A percentile compares a stretch with the other conserved stretches of the same genome.
Conservation (phyloP, 2,329 filamentous ascomycete genomes). For the Trichoderma polysporum region DNA sequence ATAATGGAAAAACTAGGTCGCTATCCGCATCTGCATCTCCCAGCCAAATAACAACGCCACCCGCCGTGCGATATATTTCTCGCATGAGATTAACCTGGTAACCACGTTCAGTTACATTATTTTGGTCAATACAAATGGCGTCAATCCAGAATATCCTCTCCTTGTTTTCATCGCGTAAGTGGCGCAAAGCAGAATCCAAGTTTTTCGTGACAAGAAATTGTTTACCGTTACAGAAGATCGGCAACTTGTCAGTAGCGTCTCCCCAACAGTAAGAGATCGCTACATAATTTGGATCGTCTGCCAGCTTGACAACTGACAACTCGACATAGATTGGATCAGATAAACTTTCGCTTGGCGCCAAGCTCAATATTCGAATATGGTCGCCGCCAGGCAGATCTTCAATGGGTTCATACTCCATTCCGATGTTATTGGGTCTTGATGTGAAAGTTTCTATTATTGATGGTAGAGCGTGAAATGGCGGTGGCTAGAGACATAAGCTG, state of each 20-base stretch:
- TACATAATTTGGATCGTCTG: not conserved
- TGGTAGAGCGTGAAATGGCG: not conserved
- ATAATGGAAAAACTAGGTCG: conserved; percentile 9
- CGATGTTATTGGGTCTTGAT: not conserved
- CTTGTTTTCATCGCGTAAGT: not conserved
- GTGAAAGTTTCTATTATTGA: not conserved
- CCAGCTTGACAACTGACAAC: not conserved
- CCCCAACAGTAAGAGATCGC: conserved; percentile 16
- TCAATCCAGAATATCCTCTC: conserved; percentile 22
- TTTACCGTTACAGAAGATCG: not conserved
- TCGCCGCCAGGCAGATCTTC: conserved; percentile 19
- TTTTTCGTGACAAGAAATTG: conserved; percentile 9
- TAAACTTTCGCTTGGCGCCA: not conserved
- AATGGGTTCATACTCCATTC: conserved; percentile 23
- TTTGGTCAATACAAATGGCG: conserved; percentile 24
- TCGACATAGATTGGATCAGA: conserved; percentile 1
- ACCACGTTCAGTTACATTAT: not conserved
- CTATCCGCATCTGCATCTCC: conserved; percentile 13
- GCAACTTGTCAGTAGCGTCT: not conserved
- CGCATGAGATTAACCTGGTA: conserved; percentile 13
- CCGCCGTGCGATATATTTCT: not conserved
- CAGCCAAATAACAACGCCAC: conserved; percentile 22
- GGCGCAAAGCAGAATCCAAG: conserved; percentile 10
- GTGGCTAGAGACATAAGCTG: not conserved
- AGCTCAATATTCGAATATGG: conserved; percentile 1